Evolutionary conservation across 176 grass and related monocot species (phyloP).

Genomic region (Dendrocalamus sinicus): DNA sequence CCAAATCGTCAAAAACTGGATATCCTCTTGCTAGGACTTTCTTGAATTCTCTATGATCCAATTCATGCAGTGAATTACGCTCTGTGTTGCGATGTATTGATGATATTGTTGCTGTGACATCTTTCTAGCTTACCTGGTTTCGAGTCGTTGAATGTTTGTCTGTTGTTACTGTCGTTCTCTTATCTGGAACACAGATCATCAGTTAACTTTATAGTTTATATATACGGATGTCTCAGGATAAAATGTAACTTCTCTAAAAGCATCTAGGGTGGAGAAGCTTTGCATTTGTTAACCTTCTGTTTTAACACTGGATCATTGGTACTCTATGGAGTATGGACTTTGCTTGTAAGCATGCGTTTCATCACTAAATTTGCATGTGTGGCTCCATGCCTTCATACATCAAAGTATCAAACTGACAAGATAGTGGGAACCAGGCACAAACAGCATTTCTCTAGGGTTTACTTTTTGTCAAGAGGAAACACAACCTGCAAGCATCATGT

Average conservation of each 20-base stretch:
- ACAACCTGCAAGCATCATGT: neutral
- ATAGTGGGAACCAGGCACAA: neutral
- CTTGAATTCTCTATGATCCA: neutral
- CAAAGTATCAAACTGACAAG: neutral
- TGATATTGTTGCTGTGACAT: neutral
- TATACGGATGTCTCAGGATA: neutral
- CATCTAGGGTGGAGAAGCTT: neutral
- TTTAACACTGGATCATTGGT: neutral
- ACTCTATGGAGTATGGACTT: no score
- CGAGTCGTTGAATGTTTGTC: neutral
- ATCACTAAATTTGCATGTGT: neutral
- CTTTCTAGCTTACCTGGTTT: no score
- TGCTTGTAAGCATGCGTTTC: neutral
- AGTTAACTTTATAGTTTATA: neutral
- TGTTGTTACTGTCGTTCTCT: neutral
- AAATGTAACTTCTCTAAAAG: neutral
- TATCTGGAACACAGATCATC: neutral
- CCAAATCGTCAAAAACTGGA: neutral
- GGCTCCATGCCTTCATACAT: neutral
- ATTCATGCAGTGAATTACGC: neutral
- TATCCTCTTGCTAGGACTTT: neutral
- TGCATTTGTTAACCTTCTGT: neutral
- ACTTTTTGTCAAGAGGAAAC: neutral
- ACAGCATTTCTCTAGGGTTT: neutral
- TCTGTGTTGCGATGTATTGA: neutral